Base-by-base conservation (phyloP, 2,329 filamentous ascomycete genomes). In the Penicillium thymicola region DNA sequence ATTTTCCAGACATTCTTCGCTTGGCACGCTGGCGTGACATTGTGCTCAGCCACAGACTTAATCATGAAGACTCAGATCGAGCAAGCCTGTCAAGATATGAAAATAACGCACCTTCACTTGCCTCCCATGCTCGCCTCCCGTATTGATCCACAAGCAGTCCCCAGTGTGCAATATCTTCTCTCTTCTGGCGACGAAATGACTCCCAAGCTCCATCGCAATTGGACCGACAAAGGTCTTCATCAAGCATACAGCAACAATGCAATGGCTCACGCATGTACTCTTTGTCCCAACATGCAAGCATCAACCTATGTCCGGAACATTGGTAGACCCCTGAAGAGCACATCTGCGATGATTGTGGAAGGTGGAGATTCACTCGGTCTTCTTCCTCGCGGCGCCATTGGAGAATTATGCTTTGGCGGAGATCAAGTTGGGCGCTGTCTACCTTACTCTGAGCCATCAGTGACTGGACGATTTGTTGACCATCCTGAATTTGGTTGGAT, bases 1-100 rank as follows among this genome's bases (percentile, higher is more conserved):
- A 89, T 95, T 0, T 95, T 95, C 68, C 92, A 96, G 67, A 92
- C 95, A 14, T 93, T 96, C 70, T 95, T 90, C 65, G 80, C 90
- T 0, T 95, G 91, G 88, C 82, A 83, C 45, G 81, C 81, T 34
- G 90, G 90, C 4, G 90, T 93, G 78, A 89, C 87, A 58, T 78
- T 96, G 13, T 96, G 89, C 67, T 84, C 89, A 2, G 88, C 86
- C 0, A 82, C 79, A 0, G 92, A 92, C 63, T 89, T 94, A 64
- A 81, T 84, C 2, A 74, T 95, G 0, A 90, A 93, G 65, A 80
- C 79, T 38, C 86, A 95, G 64, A 76, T 95, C 9, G 89, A 92
- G 69, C 71, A 76, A 21, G 79, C 85, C 0, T 89, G 95, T 54
- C 80, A 85, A 3, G 68, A 72, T 1, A 73, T 95, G 18, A 65